Conservation (phyloP, 129 eudicot species). For the Centella asiatica region DNA sequence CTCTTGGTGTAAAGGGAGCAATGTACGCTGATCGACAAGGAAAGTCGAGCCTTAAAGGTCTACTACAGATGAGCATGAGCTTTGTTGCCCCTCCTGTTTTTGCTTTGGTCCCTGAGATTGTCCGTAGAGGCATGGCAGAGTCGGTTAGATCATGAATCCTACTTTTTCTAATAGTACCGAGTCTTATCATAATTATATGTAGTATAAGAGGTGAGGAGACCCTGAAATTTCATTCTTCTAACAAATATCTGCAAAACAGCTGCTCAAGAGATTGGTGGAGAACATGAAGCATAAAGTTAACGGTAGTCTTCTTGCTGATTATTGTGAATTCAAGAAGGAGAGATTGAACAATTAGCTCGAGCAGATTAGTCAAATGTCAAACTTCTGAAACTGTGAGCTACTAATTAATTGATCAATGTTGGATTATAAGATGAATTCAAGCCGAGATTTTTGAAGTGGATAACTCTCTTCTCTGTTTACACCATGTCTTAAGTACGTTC, state of each 20-base stretch:
- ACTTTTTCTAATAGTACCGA: neutral
- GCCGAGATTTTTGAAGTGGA: neutral
- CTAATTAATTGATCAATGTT: neutral
- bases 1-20: slow-evolving; percentile 68
- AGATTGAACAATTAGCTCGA: slow-evolving; percentile 32
- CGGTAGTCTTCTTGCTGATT: slow-evolving; percentile 71
- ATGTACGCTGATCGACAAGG: slow-evolving; percentile 78
- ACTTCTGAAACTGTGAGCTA: neutral
- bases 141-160: slow-evolving; percentile 39
- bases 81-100: slow-evolving; percentile 61
- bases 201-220: neutral
- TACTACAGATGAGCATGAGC: slow-evolving; percentile 58
- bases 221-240: neutral
- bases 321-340: slow-evolving; percentile 55
- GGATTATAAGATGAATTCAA: neutral
- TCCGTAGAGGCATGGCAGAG: slow-evolving; percentile 62
- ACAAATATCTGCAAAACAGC: slow-evolving; percentile 24
- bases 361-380: neutral
- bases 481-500: no score
- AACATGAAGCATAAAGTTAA: slow-evolving; percentile 92
- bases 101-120: slow-evolving; percentile 67
- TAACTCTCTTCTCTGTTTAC: no score
- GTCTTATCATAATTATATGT: no score
- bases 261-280: slow-evolving; percentile 57
- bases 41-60: slow-evolving; percentile 70